These are phyloP conservation scores for Phytophthora tubulina DNA, from an alignment of 352 stramenopile species.

Conservation along the genomic window DNA sequence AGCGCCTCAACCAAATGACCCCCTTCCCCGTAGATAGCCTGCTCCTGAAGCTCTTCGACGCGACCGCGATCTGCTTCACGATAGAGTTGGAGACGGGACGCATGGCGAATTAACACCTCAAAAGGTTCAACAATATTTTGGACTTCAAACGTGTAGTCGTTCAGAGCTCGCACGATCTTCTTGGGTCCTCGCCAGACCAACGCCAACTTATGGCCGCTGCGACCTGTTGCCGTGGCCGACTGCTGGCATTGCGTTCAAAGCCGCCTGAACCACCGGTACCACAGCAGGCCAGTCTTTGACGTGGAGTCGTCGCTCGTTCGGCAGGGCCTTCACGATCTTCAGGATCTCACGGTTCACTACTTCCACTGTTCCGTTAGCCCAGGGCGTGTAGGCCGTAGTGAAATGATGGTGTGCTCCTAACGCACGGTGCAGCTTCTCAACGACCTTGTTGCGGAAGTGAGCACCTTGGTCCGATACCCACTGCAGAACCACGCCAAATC, in stretches of 20 bases:
- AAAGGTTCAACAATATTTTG: neutral
- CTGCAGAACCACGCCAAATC: conserved; percentile 9
- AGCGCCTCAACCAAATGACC: neutral
- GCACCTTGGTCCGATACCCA: conserved; percentile 16
- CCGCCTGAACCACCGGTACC: neutral
- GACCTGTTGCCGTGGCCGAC: neutral
- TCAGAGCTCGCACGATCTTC: neutral
- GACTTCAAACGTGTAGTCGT: conserved; percentile 6
- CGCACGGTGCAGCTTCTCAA: neutral
- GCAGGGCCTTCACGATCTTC: neutral
- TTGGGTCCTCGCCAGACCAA: neutral
- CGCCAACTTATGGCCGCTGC: neutral
- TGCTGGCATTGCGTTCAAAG: neutral
- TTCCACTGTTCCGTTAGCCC: conserved; percentile 13
- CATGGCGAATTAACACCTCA: neutral
- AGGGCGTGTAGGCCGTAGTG: conserved; percentile 9
- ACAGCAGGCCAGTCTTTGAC: neutral
- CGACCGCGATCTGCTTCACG: neutral
- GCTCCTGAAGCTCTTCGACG: neutral
- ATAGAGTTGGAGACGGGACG: conserved; percentile 26
- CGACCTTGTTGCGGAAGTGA: neutral
- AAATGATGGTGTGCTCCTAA: conserved; percentile 11
- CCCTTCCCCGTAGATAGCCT: neutral
- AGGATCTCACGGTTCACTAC: conserved; percentile 14
- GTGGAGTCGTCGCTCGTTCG: neutral